These are phyloP conservation scores for Juglanconis juglandina DNA, from an alignment of 2,329 filamentous ascomycete genomes.

Conservation along the genomic window DNA sequence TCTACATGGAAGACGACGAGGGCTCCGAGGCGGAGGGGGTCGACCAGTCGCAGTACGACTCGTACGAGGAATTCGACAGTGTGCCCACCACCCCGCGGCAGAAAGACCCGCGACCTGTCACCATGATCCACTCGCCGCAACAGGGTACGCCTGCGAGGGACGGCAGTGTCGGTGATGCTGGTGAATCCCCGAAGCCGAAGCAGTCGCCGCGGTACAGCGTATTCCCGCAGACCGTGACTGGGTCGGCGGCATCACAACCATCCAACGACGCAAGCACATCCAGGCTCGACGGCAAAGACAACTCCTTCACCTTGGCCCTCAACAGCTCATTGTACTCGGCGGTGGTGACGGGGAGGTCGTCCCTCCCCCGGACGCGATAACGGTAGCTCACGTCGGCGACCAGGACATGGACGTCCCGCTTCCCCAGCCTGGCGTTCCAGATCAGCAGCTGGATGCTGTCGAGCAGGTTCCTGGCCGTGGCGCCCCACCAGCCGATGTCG, in stretches of 20 bases:
- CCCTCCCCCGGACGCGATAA: conserved; percentile 20
- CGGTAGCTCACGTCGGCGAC: conserved; percentile 31
- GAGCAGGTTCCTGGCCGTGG: conserved; percentile 21
- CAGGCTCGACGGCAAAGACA: conserved; percentile 27
- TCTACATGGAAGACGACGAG: conserved; percentile 17
- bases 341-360: conserved; percentile 24
- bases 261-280: not conserved
- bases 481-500: conserved; percentile 30
- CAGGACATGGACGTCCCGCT: conserved; percentile 25
- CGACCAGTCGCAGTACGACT: conserved; percentile 10
- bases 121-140: conserved; percentile 13
- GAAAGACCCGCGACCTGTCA: not conserved
- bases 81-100: conserved; percentile 10
- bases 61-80: conserved; percentile 14
- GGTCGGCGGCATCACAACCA: not conserved
- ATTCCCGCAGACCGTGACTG: not conserved
- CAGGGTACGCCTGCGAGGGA: not conserved
- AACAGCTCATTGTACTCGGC: conserved; percentile 27
- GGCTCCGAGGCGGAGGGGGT: conserved; percentile 12
- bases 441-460: conserved; percentile 26
- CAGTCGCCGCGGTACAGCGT: conserved; percentile 7
- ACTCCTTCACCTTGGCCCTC: conserved; percentile 21
- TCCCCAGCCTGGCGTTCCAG: conserved; percentile 27
- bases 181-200: not conserved
- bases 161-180: not conserved